Conservation (phyloP, 768 basidiomycete genomes). For the Termitomyces sp. region DNA sequence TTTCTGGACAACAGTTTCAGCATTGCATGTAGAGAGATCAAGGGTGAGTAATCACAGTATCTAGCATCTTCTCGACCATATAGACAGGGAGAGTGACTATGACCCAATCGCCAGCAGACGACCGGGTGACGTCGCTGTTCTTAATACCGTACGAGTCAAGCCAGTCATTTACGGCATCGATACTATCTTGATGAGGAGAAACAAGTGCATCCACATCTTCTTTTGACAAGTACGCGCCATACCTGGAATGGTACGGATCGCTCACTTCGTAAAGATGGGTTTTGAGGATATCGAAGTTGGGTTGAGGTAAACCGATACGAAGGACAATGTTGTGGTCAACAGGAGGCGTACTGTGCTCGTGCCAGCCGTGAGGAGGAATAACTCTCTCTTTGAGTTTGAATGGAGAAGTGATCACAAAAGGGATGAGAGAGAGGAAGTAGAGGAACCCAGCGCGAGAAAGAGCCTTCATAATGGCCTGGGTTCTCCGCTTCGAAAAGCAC, state of each 20-base stretch:
- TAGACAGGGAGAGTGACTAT: slow-evolving; percentile 51
- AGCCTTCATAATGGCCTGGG: slow-evolving; percentile 5
- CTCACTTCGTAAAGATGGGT: slow-evolving; percentile 50
- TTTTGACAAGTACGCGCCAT: slow-evolving; percentile 54
- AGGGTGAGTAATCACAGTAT: slow-evolving; percentile 30
- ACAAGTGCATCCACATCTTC: slow-evolving; percentile 60
- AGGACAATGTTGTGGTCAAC: slow-evolving; percentile 43
- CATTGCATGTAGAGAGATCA: background rate
- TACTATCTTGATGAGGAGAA: slow-evolving; percentile 49
- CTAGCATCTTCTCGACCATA: slow-evolving; percentile 61
- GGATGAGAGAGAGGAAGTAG: slow-evolving; percentile 5
- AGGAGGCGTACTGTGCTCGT: slow-evolving; percentile 35
- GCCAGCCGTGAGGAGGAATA: slow-evolving; percentile 43
- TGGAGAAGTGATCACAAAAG: slow-evolving; percentile 6
- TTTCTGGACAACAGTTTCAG: slow-evolving; percentile 30
- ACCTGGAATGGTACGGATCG: slow-evolving; percentile 46
- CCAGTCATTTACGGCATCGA: slow-evolving; percentile 58
- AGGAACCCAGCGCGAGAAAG: slow-evolving; percentile 2
- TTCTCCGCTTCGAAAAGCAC: background rate
- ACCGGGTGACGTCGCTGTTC: slow-evolving; percentile 39
- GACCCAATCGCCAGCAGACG: slow-evolving; percentile 65
- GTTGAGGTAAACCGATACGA: slow-evolving; percentile 52
- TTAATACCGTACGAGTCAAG: slow-evolving; percentile 47
- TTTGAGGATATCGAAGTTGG: slow-evolving; percentile 42
- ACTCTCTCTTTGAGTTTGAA: slow-evolving; percentile 28